These are phyloP conservation scores for Penicillium palitans DNA, from an alignment of 2,329 filamentous ascomycete species.

Conservation along the genomic window DNA sequence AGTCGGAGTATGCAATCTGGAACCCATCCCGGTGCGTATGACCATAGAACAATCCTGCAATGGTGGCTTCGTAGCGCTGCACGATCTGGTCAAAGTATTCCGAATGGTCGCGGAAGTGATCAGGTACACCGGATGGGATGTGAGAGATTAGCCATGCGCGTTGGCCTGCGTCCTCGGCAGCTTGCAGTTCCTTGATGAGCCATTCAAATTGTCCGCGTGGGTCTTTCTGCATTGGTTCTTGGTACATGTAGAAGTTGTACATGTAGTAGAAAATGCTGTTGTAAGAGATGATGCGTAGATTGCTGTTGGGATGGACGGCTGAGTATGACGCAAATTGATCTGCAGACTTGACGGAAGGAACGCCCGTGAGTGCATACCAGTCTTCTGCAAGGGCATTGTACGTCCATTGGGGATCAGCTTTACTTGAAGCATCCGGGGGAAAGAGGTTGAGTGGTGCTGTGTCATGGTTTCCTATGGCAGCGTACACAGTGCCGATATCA, in stretches of 20 bases:
- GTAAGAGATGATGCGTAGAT: constrained; percentile 59
- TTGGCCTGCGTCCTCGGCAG: constrained; percentile 54
- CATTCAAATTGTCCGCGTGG: constrained; percentile 56
- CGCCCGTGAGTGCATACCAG: constrained; percentile 53
- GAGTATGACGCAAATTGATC: constrained; percentile 54
- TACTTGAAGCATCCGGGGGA: constrained; percentile 43
- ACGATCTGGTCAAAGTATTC: constrained; percentile 57
- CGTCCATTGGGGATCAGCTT: constrained; percentile 52
- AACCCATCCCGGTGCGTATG: constrained; percentile 61
- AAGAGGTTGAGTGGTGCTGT: constrained; percentile 55
- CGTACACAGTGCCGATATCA: constrained; percentile 50
- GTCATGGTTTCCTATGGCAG: constrained; percentile 60
- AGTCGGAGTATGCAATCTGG: constrained; percentile 56
- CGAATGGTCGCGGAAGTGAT: constrained; percentile 55
- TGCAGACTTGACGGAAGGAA: constrained; percentile 35
- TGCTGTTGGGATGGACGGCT: constrained; percentile 45
- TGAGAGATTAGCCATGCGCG: constrained; percentile 61
- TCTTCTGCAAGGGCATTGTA: constrained; percentile 51
- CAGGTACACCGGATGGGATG: constrained; percentile 54
- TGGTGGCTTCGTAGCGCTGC: constrained; percentile 55
- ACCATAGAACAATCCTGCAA: constrained; percentile 58
- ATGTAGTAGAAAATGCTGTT: constrained; percentile 62
- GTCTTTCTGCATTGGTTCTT: constrained; percentile 52
- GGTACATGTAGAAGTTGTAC: constrained; percentile 59
- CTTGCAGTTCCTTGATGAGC: constrained; percentile 55